A percentile compares a stretch with the other conserved stretches of the same genome.
Conservation (phyloP, 306 rosid genomes). For the Inga laurina region DNA sequence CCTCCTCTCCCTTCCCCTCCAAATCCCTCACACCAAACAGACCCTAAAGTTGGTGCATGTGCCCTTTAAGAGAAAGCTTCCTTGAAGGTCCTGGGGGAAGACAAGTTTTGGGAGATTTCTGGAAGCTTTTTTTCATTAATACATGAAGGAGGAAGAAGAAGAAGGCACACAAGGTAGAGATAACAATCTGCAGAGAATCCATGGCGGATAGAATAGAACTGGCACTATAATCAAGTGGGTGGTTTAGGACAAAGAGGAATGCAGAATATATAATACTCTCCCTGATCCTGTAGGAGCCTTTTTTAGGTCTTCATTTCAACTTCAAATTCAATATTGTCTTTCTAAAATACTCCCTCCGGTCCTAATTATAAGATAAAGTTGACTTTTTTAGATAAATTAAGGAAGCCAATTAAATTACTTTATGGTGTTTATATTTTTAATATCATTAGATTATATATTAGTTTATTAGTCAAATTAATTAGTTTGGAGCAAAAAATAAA, state of each 20-base stretch:
- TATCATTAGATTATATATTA: no score
- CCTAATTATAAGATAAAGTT: no score
- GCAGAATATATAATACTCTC: not conserved
- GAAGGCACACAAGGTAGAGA: not conserved
- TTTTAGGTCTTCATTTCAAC: no score
- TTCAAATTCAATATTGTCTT: not conserved
- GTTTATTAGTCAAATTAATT: no score
- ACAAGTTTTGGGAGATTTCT: not conserved
- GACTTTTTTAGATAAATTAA: no score
- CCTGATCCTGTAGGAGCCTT: not conserved
- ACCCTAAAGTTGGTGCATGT: conserved; percentile 20
- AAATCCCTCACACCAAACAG: no score
- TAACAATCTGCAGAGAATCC: not conserved
- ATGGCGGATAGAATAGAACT: not conserved
- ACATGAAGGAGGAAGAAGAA: not conserved
- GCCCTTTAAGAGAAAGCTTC: conserved; percentile 30
- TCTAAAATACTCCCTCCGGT: not conserved
- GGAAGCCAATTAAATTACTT: no score
- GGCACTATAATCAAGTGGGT: not conserved
- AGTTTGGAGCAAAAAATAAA: no score
- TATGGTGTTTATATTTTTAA: no score
- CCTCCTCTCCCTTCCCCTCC: no score
- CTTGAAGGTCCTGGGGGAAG: conserved; percentile 32
- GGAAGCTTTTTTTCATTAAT: no score
- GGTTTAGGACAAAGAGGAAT: not conserved